Percentiles rank a stretch among this genome's conserved stretches.
These are phyloP conservation scores for Claviceps sp. DNA, from an alignment of 2,329 filamentous ascomycete species.

Conservation along the genomic window DNA sequence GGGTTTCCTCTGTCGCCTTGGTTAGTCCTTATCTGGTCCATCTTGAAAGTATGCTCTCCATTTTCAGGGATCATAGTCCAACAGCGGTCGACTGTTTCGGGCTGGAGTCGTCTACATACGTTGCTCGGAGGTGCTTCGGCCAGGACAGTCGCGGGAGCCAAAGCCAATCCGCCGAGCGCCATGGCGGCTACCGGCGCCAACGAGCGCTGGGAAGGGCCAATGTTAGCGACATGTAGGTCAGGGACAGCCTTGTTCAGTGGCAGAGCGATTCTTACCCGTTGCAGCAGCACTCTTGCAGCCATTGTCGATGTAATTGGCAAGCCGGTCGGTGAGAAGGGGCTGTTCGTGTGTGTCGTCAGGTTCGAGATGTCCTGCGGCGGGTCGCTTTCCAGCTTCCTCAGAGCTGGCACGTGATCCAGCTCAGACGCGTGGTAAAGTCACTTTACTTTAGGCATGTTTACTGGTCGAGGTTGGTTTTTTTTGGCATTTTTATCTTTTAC, in stretches of 20 bases:
- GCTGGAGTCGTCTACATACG: slow-evolving; percentile 11
- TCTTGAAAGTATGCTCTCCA: too few relatives aligned
- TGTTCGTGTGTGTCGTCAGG: slow-evolving; percentile 12
- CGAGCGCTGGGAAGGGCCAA: slow-evolving; percentile 29
- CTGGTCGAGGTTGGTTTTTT: background rate
- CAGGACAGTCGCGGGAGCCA: slow-evolving; percentile 32
- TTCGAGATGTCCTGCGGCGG: slow-evolving; percentile 2
- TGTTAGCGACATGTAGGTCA: slow-evolving; percentile 14
- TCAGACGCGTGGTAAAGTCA: background rate
- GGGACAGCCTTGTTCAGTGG: background rate
- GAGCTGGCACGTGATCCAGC: slow-evolving; percentile 3
- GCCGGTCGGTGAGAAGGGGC: slow-evolving; percentile 7
- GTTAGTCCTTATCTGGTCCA: background rate
- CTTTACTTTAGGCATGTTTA: background rate
- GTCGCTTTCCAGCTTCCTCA: slow-evolving; percentile 5
- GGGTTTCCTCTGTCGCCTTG: slow-evolving; percentile 39
- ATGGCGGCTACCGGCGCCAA: slow-evolving; percentile 40
- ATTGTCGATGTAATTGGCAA: slow-evolving; percentile 35
- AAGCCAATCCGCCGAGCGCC: slow-evolving; percentile 33
- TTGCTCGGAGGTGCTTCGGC: slow-evolving; percentile 36
- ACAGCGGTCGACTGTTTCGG: background rate
- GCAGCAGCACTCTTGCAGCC: slow-evolving; percentile 47
- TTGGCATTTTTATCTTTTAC: too few relatives aligned
- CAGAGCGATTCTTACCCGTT: slow-evolving; percentile 30
- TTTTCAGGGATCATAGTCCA: too few relatives aligned